Base-by-base conservation (phyloP, 768 basidiomycete genomes). In the Hygrophoropsis aurantiaca region DNA sequence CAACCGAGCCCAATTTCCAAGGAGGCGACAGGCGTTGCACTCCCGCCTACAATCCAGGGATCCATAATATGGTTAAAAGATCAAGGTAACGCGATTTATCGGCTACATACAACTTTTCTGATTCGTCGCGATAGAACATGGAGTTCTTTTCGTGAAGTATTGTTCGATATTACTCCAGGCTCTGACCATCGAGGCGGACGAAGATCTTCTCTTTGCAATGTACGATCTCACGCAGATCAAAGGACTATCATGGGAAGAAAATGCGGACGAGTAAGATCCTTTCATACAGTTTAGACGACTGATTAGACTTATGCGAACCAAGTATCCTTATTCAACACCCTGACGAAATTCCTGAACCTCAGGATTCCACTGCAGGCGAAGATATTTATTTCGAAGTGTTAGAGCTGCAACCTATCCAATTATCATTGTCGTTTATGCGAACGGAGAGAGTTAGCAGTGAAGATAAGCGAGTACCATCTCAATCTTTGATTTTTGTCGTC, bases 111-210 rank as follows among this genome's bases (percentile, higher is more conserved):
- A 16, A 11, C 11, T 46, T 18, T 15, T 35, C 38, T 42, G 3
- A 53, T 4, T n/a, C 5, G 4, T 13, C 11, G 38, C 40, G 11
- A 34, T 44, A 99, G 97, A 87, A n/a, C 97, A 98, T 54, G 97
- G 97, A 15, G 97, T 99, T 8, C 67, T 92, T n/a, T 98, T 97
- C 64, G 78, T 99, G 72, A 98, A 98, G 68, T 98, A 98, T 60
- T 95, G 91, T 44, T 94, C 94, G 2, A 80, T 98, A 42, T 71
- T 99, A 11, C 72, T 99, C 13, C 97, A 99, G 62, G 90, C 94
- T 2, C 73, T 98, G 65, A 97, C 93, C 0, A 83, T 99, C 13
- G 94, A 97, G 60, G 80, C 90, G n/a, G 97, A 99, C 61, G 97
- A 99, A 68, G 97, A 98, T 67, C 84, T 99, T 52, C 65, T 98